Conservation (phyloP, 306 rosid species). For the Echinosophora koreensis region DNA sequence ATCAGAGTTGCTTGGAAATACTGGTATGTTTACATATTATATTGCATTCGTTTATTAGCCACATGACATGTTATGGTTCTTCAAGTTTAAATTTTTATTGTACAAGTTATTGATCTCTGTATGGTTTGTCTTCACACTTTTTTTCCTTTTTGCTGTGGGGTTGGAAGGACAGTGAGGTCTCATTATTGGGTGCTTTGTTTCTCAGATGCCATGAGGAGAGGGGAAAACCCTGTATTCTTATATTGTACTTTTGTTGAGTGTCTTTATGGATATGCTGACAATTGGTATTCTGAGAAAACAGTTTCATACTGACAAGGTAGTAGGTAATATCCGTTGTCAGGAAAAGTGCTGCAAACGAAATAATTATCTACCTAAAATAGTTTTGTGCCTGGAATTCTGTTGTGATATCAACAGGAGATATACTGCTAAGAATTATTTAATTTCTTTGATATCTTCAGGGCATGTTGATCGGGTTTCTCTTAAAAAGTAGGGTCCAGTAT, state of each 20-base stretch:
- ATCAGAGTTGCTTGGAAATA: conserved; percentile 78
- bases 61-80: conserved; percentile 23
- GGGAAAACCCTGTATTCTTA: not conserved
- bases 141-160: not conserved
- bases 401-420: not conserved
- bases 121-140: not conserved
- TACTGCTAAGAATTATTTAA: not conserved
- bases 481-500: not conserved
- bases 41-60: conserved; percentile 6
- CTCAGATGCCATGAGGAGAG: not conserved
- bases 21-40: conserved; percentile 52
- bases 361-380: not conserved
- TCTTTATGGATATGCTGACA: not conserved
- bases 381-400: not conserved
- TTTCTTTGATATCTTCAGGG: not conserved
- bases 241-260: not conserved
- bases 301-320: not conserved
- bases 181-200: not conserved
- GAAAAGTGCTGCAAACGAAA: not conserved
- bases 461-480: conserved; percentile 17
- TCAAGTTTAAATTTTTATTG: not conserved
- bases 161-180: conserved; percentile 9
- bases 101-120: not conserved
- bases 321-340: not conserved
- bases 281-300: conserved; percentile 20